Evolutionary conservation across 2,329 filamentous ascomycete genomes (phyloP).

Genomic region (Alternaria rosae): DNA sequence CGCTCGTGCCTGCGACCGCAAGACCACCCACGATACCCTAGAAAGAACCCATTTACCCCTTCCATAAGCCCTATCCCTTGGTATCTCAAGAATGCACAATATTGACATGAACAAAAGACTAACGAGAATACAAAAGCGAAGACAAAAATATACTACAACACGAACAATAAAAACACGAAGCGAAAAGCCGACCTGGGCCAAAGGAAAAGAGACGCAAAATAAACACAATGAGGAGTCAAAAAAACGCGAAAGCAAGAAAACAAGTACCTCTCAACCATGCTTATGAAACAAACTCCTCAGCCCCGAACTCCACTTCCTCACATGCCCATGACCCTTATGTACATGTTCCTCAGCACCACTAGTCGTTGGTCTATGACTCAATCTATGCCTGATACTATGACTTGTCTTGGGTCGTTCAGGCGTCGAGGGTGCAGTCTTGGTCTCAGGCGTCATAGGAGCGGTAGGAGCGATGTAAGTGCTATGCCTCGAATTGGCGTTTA

Average conservation of each 20-base stretch:
- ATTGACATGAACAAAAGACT: background rate
- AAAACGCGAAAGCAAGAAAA: background rate
- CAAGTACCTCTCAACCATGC: background rate
- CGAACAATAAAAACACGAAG: background rate
- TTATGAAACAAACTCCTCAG: constrained; percentile 30
- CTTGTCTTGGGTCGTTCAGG: constrained; percentile 26
- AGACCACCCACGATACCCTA: too few relatives aligned
- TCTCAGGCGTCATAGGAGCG: background rate
- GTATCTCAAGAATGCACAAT: background rate
- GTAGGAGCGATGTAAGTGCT: constrained; percentile 2
- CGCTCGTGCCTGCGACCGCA: too few relatives aligned
- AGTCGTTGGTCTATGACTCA: constrained; percentile 16
- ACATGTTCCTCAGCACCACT: constrained; percentile 8
- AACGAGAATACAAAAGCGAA: background rate
- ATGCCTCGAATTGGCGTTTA: background rate
- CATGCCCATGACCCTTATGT: constrained; percentile 12
- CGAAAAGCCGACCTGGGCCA: background rate
- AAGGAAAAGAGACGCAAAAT: background rate
- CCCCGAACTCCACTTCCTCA: constrained; percentile 32
- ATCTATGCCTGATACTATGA: constrained; percentile 1
- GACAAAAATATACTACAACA: background rate
- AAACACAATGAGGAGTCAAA: background rate
- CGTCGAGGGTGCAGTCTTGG: constrained; percentile 11
- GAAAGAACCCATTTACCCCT: background rate
- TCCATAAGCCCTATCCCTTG: background rate